phyloP scores from a whole-genome alignment of 208 protist genomes.

The Leishmania turanica region DNA sequence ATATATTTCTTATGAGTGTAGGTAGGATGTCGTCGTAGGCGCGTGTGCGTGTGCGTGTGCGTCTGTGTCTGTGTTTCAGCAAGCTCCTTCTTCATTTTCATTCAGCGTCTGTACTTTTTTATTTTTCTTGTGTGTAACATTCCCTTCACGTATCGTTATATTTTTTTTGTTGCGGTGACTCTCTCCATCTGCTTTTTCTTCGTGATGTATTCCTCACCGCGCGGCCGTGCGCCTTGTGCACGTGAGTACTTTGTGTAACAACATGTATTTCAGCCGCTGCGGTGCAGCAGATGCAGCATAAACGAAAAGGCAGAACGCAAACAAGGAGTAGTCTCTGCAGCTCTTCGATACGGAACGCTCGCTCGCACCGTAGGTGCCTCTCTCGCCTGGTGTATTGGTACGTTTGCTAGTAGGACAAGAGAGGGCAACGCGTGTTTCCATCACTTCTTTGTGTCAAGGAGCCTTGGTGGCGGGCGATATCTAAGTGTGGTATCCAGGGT shows the following conservation, averaged over 20 bases:
- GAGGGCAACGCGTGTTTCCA: too few relatives aligned
- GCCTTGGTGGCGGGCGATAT: too few relatives aligned
- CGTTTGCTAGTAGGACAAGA: neutral
- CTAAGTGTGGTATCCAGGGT: too few relatives aligned
- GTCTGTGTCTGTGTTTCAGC: too few relatives aligned
- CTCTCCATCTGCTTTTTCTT: neutral
- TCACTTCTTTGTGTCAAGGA: too few relatives aligned
- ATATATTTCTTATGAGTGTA: neutral
- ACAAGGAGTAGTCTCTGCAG: neutral
- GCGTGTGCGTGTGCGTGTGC: neutral
- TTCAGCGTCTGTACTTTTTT: neutral
- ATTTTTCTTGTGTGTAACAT: neutral
- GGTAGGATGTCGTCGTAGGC: neutral
- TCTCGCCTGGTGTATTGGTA: neutral
- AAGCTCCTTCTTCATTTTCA: neutral
- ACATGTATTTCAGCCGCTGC: neutral
- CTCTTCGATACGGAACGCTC: neutral
- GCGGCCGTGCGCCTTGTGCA: neutral
- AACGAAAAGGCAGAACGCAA: neutral
- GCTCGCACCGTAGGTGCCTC: neutral
- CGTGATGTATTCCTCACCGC: neutral
- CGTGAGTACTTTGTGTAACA: neutral
- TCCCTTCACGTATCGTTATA: neutral
- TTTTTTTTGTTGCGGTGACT: neutral
- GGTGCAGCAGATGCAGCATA: too few relatives aligned